Percentiles rank a stretch among this genome's conserved stretches.
Evolutionary conservation across 352 stramenopile genomes (phyloP).

Genomic region (Pythium diclinum): DNA sequence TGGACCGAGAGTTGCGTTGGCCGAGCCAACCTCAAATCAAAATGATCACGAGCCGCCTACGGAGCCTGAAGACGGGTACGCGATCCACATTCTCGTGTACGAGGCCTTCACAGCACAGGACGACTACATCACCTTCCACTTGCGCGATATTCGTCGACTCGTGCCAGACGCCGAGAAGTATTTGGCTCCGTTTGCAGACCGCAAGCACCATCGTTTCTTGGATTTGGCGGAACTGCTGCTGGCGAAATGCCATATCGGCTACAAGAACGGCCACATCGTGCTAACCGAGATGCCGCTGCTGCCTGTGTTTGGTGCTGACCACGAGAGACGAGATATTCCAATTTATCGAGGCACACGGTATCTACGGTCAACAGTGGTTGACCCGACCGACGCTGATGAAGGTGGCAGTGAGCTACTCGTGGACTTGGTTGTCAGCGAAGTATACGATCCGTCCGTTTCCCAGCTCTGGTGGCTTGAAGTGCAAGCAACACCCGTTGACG

Average conservation of each 20-base stretch:
- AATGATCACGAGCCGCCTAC: constrained; percentile 5
- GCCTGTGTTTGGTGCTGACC: background rate
- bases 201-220: constrained; percentile 34
- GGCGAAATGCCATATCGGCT: constrained; percentile 45
- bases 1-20: background rate
- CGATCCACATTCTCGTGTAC: constrained; percentile 51
- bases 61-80: constrained; percentile 30
- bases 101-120: constrained; percentile 46
- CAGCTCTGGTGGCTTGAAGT: constrained; percentile 69
- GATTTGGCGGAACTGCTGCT: constrained; percentile 49
- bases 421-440: constrained; percentile 55
- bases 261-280: constrained; percentile 69
- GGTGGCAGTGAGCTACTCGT: constrained; percentile 17
- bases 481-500: constrained; percentile 31
- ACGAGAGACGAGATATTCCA: constrained; percentile 23
- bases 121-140: constrained; percentile 48
- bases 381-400: no score
- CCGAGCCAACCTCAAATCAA: constrained; percentile 1
- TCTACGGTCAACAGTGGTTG: constrained; percentile 11
- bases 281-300: constrained; percentile 35
- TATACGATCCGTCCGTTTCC: constrained; percentile 42
- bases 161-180: constrained; percentile 42
- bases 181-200: constrained; percentile 26
- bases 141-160: constrained; percentile 41
- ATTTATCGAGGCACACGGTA: constrained; percentile 56